These are phyloP conservation scores for Cadophora luteo-olivacea DNA, from an alignment of 2,329 filamentous ascomycete genomes.

Conservation along the genomic window DNA sequence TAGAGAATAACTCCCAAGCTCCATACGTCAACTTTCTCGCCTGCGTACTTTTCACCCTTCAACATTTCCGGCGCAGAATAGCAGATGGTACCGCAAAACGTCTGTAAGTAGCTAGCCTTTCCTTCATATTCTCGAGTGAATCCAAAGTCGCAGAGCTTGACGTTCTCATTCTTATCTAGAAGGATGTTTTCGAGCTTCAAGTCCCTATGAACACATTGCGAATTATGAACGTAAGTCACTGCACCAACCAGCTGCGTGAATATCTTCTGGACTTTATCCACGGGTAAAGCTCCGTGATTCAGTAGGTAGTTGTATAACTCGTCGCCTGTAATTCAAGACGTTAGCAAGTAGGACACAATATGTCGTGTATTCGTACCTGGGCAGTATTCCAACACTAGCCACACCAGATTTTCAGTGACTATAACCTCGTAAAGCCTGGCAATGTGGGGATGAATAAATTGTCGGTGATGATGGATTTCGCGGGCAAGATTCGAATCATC, in stretches of 20 bases:
- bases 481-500: constrained; percentile 94
- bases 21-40: constrained; percentile 98
- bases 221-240: constrained; percentile 92
- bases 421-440: constrained; percentile 97
- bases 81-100: constrained; percentile 96
- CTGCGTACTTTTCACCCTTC: constrained; percentile 96
- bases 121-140: constrained; percentile 98
- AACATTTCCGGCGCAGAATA: constrained; percentile 99
- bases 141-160: constrained; percentile 97
- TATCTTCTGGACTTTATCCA: constrained; percentile 90
- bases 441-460: constrained; percentile 97
- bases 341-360: constrained; percentile 10
- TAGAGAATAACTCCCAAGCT: constrained; percentile 86
- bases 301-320: constrained; percentile 97
- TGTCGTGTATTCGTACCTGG: constrained; percentile 67
- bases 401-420: constrained; percentile 92
- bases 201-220: constrained; percentile 95
- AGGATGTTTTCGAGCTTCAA: constrained; percentile 96
- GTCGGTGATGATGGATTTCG: constrained; percentile 97
- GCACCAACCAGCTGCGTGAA: constrained; percentile 96
- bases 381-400: constrained; percentile 97
- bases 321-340: constrained; percentile 66
- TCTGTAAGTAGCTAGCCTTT: constrained; percentile 92
- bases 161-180: constrained; percentile 94
- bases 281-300: constrained; percentile 81